Evolutionary conservation across 2,329 filamentous ascomycete species (phyloP).

Genomic region (Pestalotiopsis sp.): DNA sequence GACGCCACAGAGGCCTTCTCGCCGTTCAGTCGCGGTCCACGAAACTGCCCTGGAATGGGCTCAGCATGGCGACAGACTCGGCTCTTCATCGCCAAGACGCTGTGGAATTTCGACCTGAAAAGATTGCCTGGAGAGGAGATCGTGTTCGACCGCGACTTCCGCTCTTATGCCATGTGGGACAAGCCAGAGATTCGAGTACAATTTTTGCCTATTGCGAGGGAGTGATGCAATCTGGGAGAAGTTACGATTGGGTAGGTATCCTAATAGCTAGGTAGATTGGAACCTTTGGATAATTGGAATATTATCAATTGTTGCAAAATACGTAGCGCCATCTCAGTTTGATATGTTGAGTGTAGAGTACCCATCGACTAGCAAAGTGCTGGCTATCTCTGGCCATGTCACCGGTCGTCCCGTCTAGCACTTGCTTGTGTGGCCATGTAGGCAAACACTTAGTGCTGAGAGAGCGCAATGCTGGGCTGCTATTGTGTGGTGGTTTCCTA

Average conservation of each 20-base stretch:
- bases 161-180: conserved; percentile 16
- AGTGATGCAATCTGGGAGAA: not conserved
- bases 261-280: not conserved
- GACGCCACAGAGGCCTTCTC: conserved; percentile 17
- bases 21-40: conserved; percentile 21
- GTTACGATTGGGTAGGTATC: not conserved
- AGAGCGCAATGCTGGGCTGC: too few species aligned
- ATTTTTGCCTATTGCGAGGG: not conserved
- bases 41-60: conserved; percentile 17
- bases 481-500: too few species aligned
- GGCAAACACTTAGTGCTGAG: too few species aligned
- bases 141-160: conserved; percentile 15
- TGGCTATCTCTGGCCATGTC: too few species aligned
- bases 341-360: too few species aligned
- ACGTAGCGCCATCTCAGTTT: too few species aligned
- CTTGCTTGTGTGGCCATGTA: too few species aligned
- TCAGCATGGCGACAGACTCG: conserved; percentile 13
- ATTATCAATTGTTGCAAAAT: too few species aligned
- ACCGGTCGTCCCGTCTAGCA: too few species aligned
- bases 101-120: conserved; percentile 18
- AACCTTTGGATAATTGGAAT: too few species aligned
- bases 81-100: conserved; percentile 21
- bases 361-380: too few species aligned
- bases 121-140: conserved; percentile 15
- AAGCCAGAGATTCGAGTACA: conserved; percentile 15